Percentiles rank a stretch among this genome's conserved stretches.
phyloP scores from a whole-genome alignment of 371 early-diverging fungal species.

The Mortierella sp. region DNA sequence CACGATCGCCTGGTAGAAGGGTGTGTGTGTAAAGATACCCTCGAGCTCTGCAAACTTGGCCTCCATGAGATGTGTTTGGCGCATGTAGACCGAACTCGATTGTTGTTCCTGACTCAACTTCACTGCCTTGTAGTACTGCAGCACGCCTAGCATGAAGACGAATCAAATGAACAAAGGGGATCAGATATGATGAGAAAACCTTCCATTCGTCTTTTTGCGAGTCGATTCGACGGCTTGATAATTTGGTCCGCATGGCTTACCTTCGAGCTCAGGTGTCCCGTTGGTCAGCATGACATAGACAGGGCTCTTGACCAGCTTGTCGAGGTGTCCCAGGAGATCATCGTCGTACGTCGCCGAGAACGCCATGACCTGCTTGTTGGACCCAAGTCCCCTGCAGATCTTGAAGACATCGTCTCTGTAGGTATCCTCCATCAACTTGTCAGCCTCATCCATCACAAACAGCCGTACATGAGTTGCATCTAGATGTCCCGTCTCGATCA shows the following conservation, averaged over 20 bases:
- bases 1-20: slow-evolving; percentile 77
- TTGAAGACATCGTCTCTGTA: slow-evolving; percentile 56
- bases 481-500: slow-evolving; percentile 78
- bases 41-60: slow-evolving; percentile 67
- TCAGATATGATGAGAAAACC: neutral
- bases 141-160: slow-evolving; percentile 59
- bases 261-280: slow-evolving; percentile 69
- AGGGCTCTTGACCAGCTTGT: slow-evolving; percentile 62
- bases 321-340: slow-evolving; percentile 58
- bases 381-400: slow-evolving; percentile 36
- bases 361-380: slow-evolving; percentile 68
- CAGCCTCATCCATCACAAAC: slow-evolving; percentile 96
- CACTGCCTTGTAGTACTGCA: slow-evolving; percentile 66
- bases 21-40: slow-evolving; percentile 63
- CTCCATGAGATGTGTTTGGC: slow-evolving; percentile 58
- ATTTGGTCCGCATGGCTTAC: slow-evolving; percentile 42
- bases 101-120: slow-evolving; percentile 29
- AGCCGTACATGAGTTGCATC: slow-evolving; percentile 77
- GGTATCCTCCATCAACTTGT: slow-evolving; percentile 82
- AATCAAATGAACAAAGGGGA: neutral
- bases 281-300: slow-evolving; percentile 69
- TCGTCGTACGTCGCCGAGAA: slow-evolving; percentile 77
- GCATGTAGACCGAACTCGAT: slow-evolving; percentile 30
- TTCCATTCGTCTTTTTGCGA: too few relatives aligned
- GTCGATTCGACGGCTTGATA: neutral